Base-by-base conservation (phyloP, 805 yeast species). In the Teunomyces panamensis region DNA sequence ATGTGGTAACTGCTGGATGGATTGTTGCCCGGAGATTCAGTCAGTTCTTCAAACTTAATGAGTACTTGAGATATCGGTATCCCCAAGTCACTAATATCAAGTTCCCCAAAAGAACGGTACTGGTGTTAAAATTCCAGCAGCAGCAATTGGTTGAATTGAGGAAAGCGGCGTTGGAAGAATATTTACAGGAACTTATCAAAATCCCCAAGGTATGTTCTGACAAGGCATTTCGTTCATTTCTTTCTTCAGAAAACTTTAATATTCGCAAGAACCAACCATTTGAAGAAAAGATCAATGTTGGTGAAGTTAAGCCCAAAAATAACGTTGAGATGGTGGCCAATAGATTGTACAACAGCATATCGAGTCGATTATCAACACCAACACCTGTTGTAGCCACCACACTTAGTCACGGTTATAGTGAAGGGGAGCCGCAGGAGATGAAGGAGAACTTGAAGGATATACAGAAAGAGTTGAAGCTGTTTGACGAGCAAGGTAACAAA, bases 11-110 rank as follows among this genome's bases (percentile, higher is more conserved):
- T 2, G 89, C 91, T 0, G 86, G 89, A 0, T 92, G 97, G 97
- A 81, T 88, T 45, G 87, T 90, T n/a, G 92, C 96, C 0, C 70
- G 97, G 55, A 72, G 98, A 48, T 91, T 83, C 59, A 87, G 87
- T 56, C 97, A 92, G 59, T 91, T 91, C 63, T 83, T 75, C 64
- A 79, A 77, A 51, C 69, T 91, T 30, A 83, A 91, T 59, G 81
- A 80, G 50, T 82, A 86, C 51, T 66, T 91, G 54, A 79, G 75
- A 48, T 62, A 64, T 2, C 70, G 66, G 39, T 84, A 82, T 55
- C 76, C 82, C 0, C 70, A 66, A 41, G 82, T 85, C 2, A 64
- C 70, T 5, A 62, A 60, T 2, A 56, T 85, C 11, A 76, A 71
- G 42, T 79, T 80, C 65, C 84, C 90, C 37, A 84, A 82, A 51